Conservation (phyloP, 371 early-diverging fungal species). For the Parasitella parasitica region DNA sequence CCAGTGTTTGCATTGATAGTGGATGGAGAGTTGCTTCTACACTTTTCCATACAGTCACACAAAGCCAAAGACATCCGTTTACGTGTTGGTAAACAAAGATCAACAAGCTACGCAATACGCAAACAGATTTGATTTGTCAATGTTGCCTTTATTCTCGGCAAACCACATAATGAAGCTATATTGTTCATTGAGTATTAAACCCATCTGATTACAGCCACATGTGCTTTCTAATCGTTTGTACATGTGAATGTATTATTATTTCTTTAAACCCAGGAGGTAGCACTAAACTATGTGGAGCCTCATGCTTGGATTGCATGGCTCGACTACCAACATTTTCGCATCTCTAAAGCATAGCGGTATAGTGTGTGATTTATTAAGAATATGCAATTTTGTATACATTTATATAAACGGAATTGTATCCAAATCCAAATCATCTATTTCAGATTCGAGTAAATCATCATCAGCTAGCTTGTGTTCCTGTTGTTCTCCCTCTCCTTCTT, state of each 20-base stretch:
- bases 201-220: too few relatives aligned
- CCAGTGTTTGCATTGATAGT: not conserved
- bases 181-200: too few relatives aligned
- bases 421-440: slow-evolving; percentile 8
- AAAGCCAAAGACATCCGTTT: not conserved
- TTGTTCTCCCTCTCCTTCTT: not conserved
- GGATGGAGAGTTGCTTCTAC: not conserved
- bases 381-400: not conserved
- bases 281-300: too few relatives aligned
- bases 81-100: not conserved
- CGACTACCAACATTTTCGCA: too few relatives aligned
- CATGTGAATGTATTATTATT: too few relatives aligned
- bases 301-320: too few relatives aligned
- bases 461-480: not conserved
- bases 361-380: too few relatives aligned
- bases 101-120: not conserved
- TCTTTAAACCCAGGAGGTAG: too few relatives aligned
- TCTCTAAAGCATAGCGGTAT: too few relatives aligned
- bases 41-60: slow-evolving; percentile 2
- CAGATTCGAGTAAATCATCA: not conserved
- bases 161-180: too few relatives aligned
- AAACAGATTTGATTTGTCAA: not conserved
- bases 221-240: too few relatives aligned
- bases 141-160: too few relatives aligned
- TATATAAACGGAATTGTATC: slow-evolving; percentile 10